These are phyloP conservation scores for Cytospora paraplurivora DNA, from an alignment of 2,329 filamentous ascomycete genomes.

Conservation along the genomic window DNA sequence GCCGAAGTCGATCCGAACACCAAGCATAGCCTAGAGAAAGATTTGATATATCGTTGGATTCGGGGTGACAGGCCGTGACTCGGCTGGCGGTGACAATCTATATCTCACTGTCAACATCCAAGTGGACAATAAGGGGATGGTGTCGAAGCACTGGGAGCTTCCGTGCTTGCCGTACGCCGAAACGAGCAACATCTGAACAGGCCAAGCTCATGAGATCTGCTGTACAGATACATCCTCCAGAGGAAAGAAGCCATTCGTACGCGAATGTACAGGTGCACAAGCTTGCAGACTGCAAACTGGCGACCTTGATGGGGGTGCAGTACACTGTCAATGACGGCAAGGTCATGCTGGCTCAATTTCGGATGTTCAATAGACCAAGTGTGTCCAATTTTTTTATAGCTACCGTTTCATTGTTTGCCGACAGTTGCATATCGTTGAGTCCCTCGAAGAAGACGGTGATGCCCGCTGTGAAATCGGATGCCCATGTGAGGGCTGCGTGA, in stretches of 20 bases:
- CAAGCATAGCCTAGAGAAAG: constrained; percentile 59
- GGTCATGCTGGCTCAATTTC: constrained; percentile 6
- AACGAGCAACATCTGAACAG: constrained; percentile 21
- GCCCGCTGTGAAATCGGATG: constrained; percentile 16
- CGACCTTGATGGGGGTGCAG: background rate
- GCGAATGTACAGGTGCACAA: background rate
- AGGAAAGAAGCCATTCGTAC: background rate
- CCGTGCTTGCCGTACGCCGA: background rate
- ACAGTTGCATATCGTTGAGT: constrained; percentile 3
- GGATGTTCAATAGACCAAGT: background rate
- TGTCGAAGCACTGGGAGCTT: background rate
- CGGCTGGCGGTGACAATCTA: constrained; percentile 48
- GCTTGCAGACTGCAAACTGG: background rate
- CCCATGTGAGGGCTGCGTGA: constrained; percentile 12
- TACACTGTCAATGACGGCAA: constrained; percentile 11
- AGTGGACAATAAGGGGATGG: background rate
- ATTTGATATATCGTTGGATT: constrained; percentile 47
- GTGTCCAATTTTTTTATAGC: constrained; percentile 1
- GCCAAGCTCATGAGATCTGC: constrained; percentile 8
- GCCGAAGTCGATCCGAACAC: constrained; percentile 59
- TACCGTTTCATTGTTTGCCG: background rate
- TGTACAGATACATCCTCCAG: constrained; percentile 13
- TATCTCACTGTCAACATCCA: constrained; percentile 21
- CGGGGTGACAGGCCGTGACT: constrained; percentile 42
- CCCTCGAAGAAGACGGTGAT: constrained; percentile 14